Conservation (phyloP, 805 yeast genomes). For the Saccharomycopsis guyanensis region DNA sequence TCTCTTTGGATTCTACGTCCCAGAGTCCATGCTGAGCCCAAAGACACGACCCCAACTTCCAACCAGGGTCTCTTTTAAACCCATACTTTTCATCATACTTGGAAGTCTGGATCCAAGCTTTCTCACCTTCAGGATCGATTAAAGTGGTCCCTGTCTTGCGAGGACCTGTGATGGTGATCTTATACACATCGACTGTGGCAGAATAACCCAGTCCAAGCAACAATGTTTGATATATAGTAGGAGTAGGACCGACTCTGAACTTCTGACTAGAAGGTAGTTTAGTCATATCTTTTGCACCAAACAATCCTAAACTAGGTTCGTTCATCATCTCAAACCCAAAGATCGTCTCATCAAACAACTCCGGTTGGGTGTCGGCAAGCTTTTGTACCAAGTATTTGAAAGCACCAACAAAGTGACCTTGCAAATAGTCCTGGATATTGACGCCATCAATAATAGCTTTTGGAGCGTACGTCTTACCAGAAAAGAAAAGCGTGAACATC, state of each 20-base stretch:
- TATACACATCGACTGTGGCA: slow-evolving; percentile 60
- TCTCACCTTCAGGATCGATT: slow-evolving; percentile 59
- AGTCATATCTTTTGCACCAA: slow-evolving; percentile 40
- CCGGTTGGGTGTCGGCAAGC: slow-evolving; percentile 35
- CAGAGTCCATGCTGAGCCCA: slow-evolving; percentile 81
- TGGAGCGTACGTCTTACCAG: slow-evolving; percentile 73
- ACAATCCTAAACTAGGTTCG: slow-evolving; percentile 75
- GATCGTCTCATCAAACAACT: slow-evolving; percentile 40
- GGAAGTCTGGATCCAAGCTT: slow-evolving; percentile 58
- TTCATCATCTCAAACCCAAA: slow-evolving; percentile 81
- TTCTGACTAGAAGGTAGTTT: slow-evolving; percentile 53
- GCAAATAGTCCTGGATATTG: slow-evolving; percentile 75
- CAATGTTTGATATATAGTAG: slow-evolving; percentile 70
- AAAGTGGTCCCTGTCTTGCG: slow-evolving; percentile 46
- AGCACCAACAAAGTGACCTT: slow-evolving; percentile 51
- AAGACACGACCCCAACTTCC: slow-evolving; percentile 72
- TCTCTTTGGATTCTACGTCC: slow-evolving; percentile 37
- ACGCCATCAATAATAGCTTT: slow-evolving; percentile 59
- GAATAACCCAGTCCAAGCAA: slow-evolving; percentile 72
- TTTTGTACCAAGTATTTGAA: slow-evolving; percentile 38
- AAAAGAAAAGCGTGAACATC: slow-evolving; percentile 82
- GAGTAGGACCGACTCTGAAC: slow-evolving; percentile 71
- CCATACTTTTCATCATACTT: slow-evolving; percentile 48
- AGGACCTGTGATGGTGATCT: slow-evolving; percentile 72
- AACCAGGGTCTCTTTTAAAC: slow-evolving; percentile 53